Percentiles rank a stretch among this genome's conserved stretches.
Evolutionary conservation across 2,329 filamentous ascomycete species (phyloP).

Genomic region (Claviceps maximensis): DNA sequence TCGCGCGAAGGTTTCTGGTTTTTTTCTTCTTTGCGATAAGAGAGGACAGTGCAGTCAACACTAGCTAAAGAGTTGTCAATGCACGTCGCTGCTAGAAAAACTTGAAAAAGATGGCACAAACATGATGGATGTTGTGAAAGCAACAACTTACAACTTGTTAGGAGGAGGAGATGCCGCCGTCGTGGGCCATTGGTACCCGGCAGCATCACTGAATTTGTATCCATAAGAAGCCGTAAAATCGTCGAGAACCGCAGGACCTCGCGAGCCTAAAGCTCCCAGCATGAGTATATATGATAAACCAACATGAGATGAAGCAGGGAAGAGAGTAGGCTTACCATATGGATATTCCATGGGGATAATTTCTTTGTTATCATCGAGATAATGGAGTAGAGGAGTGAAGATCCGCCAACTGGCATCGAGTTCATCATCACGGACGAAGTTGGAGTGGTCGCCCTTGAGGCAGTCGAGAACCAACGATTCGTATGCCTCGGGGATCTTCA

Average conservation of each 20-base stretch:
- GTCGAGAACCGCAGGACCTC: conserved; percentile 88
- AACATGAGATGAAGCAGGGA: neutral
- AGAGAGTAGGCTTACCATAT: conserved; percentile 56
- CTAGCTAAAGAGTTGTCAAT: neutral
- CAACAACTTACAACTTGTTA: conserved; percentile 64
- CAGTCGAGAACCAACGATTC: conserved; percentile 95
- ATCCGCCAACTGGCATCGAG: conserved; percentile 97
- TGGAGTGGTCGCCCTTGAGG: conserved; percentile 97
- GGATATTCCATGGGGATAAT: conserved; percentile 99
- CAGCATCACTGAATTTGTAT: conserved; percentile 96
- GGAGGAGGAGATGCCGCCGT: conserved; percentile 46
- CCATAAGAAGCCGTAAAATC: conserved; percentile 97
- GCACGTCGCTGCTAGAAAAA: neutral
- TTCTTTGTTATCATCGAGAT: conserved; percentile 98
- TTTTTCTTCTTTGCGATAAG: neutral
- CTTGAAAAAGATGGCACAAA: conserved; percentile 5
- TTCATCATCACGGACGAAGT: conserved; percentile 96
- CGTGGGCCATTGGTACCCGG: conserved; percentile 89
- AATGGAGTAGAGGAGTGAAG: conserved; percentile 93
- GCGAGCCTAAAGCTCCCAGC: conserved; percentile 58
- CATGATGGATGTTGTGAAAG: conserved; percentile 5
- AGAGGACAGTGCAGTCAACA: neutral
- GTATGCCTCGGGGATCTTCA: conserved; percentile 98
- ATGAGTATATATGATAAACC: neutral
- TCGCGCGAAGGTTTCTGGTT: neutral